These are phyloP conservation scores for Periconia macrospinosa DNA, from an alignment of 2,329 filamentous ascomycete genomes.

Conservation along the genomic window DNA sequence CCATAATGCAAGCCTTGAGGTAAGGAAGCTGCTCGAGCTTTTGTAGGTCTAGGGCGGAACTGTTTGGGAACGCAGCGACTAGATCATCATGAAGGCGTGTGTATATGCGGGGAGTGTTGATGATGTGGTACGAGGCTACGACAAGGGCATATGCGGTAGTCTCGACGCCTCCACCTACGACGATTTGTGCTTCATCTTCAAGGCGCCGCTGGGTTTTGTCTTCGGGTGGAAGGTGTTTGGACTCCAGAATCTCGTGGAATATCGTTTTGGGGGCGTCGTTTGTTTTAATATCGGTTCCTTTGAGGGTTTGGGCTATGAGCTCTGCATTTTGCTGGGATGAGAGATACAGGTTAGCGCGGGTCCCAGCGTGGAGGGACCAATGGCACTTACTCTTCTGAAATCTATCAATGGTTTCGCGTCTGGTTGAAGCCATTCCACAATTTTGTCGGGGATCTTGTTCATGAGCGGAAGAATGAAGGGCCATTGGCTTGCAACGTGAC, in stretches of 20 bases:
- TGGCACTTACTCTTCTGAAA: constrained; percentile 28
- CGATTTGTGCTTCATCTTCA: constrained; percentile 42
- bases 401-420: constrained; percentile 33
- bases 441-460: constrained; percentile 32
- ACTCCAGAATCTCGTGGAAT: constrained; percentile 36
- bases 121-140: constrained; percentile 37
- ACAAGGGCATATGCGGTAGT: constrained; percentile 39
- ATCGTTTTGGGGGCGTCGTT: constrained; percentile 38
- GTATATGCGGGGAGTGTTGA: constrained; percentile 33
- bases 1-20: constrained; percentile 30
- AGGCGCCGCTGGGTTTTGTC: constrained; percentile 44
- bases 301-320: constrained; percentile 28
- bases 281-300: constrained; percentile 30
- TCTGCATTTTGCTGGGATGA: constrained; percentile 18
- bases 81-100: constrained; percentile 34
- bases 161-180: constrained; percentile 44
- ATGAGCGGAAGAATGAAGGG: constrained; percentile 34
- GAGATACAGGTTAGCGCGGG: neutral
- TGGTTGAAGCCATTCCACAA: constrained; percentile 35
- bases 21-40: constrained; percentile 30
- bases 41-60: constrained; percentile 22
- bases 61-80: constrained; percentile 29
- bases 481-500: constrained; percentile 38
- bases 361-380: neutral
- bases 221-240: constrained; percentile 26